Evolutionary conservation across 768 basidiomycete species (phyloP), one percentile per base, ranked within the genome.

Genomic region (Amanita fuliginea): DNA sequence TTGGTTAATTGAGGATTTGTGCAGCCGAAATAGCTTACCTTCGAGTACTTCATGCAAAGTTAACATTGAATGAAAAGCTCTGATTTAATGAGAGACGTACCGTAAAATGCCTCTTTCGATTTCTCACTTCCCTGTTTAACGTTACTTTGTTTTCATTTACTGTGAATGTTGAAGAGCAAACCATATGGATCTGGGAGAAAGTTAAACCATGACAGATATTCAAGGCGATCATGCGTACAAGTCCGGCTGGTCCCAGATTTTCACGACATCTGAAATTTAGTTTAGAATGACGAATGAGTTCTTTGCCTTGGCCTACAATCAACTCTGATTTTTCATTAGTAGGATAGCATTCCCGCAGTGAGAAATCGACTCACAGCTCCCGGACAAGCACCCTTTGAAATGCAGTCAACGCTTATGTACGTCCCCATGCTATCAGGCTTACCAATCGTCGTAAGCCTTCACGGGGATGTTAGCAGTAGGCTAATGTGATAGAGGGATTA

Each of bases 41-140:
- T 91, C 49, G 86, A 90, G 60, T 91, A 92, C 80, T 85, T 53
- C 6, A 40, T 13, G 35, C 6, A 44, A 11, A 19, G 8, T 11
- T 26, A 18, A 13, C 33, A 46, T 32, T 30, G 44, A 52, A 52
- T 14, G 8, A 6, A 26, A 40, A 16, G 2, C 2, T 19, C 9
- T 19, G 13, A 13, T n/a, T 42, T 26, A 16, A 4, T 3, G 30
- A n/a, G 9, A 16, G 5, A 68, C 81, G 44, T 54, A 86, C 86
- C 35, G 91, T 86, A 59, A 93, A 95, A 57, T 94, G 83, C 44
- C 85, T 77, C 63, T 85, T 78, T 62, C 80, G 79, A 55, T 85
- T 83, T 51, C 94, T 75, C 14, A 97, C 94, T 68, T 97, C 94
- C 92, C 87, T 89, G 62, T 21, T 24, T 46, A 50, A 19, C 6